Conservation (phyloP, 2,329 filamentous ascomycete genomes). For the Hypoxylon sp. region DNA sequence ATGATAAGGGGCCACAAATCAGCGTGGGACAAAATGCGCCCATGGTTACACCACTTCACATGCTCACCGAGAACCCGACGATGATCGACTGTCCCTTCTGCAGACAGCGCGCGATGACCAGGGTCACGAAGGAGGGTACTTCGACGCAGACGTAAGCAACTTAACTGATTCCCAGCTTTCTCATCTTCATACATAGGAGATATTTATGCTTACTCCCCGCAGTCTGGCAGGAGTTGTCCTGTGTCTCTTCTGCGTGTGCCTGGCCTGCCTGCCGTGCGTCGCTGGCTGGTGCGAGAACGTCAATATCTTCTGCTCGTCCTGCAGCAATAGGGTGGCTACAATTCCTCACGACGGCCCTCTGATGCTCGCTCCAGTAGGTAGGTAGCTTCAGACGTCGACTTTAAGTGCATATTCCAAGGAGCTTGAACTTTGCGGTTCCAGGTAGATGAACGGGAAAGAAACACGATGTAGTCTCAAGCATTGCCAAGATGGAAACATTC, state of each 20-base stretch:
- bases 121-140: conserved; percentile 10
- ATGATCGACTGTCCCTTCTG: conserved; percentile 38
- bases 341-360: conserved; percentile 30
- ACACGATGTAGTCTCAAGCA: too few relatives aligned
- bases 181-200: not conserved
- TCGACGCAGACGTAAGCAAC: conserved; percentile 28
- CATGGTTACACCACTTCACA: conserved; percentile 28
- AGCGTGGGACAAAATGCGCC: conserved; percentile 11
- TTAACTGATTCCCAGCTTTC: too few relatives aligned
- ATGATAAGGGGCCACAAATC: conserved; percentile 6
- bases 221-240: conserved; percentile 25
- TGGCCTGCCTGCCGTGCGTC: conserved; percentile 28
- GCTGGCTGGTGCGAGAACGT: conserved; percentile 31
- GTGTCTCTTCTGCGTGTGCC: conserved; percentile 25
- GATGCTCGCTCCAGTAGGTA: conserved; percentile 4
- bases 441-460: too few relatives aligned
- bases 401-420: too few relatives aligned
- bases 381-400: too few relatives aligned
- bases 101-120: conserved; percentile 20
- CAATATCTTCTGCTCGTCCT: conserved; percentile 26
- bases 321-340: conserved; percentile 20
- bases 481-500: too few relatives aligned
- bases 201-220: not conserved
- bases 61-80: not conserved
- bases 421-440: too few relatives aligned